Percentiles rank a stretch among this genome's conserved stretches.
Evolutionary conservation across 2,329 filamentous ascomycete genomes (phyloP).

Genomic region (Pseudogymnoascus sp.): DNA sequence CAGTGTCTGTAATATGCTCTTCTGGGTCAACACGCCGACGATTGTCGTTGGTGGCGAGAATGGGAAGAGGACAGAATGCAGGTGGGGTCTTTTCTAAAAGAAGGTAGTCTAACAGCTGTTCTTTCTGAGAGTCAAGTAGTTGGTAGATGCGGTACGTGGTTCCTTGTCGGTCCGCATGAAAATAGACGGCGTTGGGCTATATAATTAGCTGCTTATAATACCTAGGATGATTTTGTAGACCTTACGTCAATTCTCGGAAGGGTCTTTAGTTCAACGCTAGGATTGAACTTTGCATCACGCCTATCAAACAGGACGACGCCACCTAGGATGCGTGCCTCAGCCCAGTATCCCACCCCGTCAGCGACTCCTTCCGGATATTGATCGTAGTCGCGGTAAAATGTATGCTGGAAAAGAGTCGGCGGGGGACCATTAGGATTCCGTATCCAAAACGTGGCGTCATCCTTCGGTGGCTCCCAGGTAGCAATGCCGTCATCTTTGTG

Average conservation of each 20-base stretch:
- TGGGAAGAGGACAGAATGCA: slow-evolving; percentile 15
- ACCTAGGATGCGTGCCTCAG: slow-evolving; percentile 25
- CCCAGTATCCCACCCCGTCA: slow-evolving; percentile 26
- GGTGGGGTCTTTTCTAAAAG: background rate
- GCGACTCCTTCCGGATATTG: slow-evolving; percentile 27
- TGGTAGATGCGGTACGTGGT: slow-evolving; percentile 19
- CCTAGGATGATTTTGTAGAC: too few species aligned
- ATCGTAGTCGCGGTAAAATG: slow-evolving; percentile 22
- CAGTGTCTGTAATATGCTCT: slow-evolving; percentile 19
- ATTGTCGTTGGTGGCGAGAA: slow-evolving; percentile 18
- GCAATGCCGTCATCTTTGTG: slow-evolving; percentile 23
- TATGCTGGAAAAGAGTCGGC: slow-evolving; percentile 26
- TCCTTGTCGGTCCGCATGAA: slow-evolving; percentile 12
- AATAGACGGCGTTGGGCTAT: slow-evolving; percentile 11
- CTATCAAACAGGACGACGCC: slow-evolving; percentile 28
- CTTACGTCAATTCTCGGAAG: background rate
- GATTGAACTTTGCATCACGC: background rate
- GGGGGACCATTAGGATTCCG: slow-evolving; percentile 4
- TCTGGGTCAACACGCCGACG: slow-evolving; percentile 23
- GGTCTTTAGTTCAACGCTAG: background rate
- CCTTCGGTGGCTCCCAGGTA: slow-evolving; percentile 20
- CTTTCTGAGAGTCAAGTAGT: slow-evolving; percentile 17
- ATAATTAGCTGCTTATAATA: background rate
- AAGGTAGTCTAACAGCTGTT: slow-evolving; percentile 17
- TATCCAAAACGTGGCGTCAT: slow-evolving; percentile 8